Conservation (phyloP, 2,329 filamentous ascomycete genomes). For the Aspergillus transmontanensis region DNA sequence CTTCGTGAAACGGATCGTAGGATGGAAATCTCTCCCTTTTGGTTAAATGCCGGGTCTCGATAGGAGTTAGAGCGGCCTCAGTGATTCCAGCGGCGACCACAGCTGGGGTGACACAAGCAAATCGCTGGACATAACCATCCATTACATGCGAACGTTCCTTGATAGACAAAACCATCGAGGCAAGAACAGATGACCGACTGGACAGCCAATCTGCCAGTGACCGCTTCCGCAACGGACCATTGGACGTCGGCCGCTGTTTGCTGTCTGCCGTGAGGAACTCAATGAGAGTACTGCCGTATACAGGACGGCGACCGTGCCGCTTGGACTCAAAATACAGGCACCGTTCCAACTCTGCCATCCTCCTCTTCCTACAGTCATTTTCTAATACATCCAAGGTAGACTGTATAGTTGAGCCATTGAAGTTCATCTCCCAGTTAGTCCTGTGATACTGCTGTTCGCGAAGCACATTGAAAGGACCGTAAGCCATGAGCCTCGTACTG, state of each 20-base stretch:
- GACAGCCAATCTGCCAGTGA: constrained; percentile 75
- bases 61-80: constrained; percentile 66
- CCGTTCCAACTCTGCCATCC: constrained; percentile 77
- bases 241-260: constrained; percentile 60
- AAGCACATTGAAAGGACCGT: constrained; percentile 68
- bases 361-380: constrained; percentile 67
- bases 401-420: constrained; percentile 68
- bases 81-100: constrained; percentile 80
- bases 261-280: constrained; percentile 69
- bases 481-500: constrained; percentile 69
- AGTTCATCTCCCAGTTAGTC: constrained; percentile 57
- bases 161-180: constrained; percentile 70
- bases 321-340: constrained; percentile 79
- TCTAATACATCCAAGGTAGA: constrained; percentile 74
- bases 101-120: constrained; percentile 88
- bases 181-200: constrained; percentile 60
- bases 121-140: constrained; percentile 78
- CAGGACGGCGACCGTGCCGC: constrained; percentile 75
- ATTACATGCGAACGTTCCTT: constrained; percentile 71
- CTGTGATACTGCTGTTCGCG: constrained; percentile 68
- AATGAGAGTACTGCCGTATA: constrained; percentile 81
- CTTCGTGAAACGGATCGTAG: constrained; percentile 86
- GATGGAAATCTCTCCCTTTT: constrained; percentile 55
- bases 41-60: constrained; percentile 52
- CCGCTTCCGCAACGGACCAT: constrained; percentile 62